These are phyloP conservation scores for Linanthus parryae DNA, from an alignment of 148 eudicot species.

Conservation along the genomic window DNA sequence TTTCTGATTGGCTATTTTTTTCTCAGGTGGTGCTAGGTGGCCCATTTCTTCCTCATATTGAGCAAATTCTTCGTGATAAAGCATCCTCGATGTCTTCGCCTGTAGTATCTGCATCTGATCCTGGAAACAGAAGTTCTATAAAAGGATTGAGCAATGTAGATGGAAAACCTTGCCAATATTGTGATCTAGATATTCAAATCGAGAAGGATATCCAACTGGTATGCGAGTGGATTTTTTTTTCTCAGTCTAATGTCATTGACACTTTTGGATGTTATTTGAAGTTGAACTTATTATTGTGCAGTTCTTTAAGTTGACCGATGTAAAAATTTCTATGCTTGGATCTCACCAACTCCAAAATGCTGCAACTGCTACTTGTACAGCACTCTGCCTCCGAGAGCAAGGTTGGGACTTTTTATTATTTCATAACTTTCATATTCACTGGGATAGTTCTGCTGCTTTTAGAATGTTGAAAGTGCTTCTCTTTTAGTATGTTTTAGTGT, in stretches of 20 bases:
- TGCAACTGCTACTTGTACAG: constrained; percentile 83
- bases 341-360: constrained; percentile 92
- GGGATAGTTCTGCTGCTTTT: no score
- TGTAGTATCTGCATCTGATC: constrained; percentile 63
- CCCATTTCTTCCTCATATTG: constrained; percentile 79
- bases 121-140: constrained; percentile 53
- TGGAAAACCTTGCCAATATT: constrained; percentile 54
- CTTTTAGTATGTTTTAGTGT: no score
- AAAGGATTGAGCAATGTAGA: constrained; percentile 31
- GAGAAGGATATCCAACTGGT: constrained; percentile 60
- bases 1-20: constrained; percentile 12
- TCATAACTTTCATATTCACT: no score
- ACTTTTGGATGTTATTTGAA: not conserved
- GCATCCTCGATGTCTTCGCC: constrained; percentile 69
- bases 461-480: no score
- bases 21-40: constrained; percentile 95
- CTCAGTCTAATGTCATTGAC: not conserved
- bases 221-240: constrained; percentile 3
- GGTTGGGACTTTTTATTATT: constrained; percentile 52
- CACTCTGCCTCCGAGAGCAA: constrained; percentile 73
- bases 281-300: not conserved
- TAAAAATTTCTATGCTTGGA: constrained; percentile 72
- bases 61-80: constrained; percentile 68
- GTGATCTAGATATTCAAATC: constrained; percentile 62
- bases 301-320: constrained; percentile 16